Evolutionary conservation across 495 filamentous ascomycete species (phyloP).

Genomic region (Bathelium albidoporum): DNA sequence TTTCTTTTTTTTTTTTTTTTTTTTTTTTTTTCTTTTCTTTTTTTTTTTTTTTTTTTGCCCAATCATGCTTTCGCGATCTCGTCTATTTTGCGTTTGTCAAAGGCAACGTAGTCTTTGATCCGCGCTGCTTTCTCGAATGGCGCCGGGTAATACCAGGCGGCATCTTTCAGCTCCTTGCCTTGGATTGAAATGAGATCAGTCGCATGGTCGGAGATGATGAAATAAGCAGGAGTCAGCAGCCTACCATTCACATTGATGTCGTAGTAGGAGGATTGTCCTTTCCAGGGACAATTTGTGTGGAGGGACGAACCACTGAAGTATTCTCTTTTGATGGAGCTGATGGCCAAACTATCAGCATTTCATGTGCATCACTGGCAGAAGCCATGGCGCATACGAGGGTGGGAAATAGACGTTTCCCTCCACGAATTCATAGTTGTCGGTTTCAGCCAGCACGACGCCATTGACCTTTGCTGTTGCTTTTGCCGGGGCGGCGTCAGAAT

Average conservation of each 20-base stretch:
- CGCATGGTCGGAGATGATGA: not conserved
- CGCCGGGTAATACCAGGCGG: slow-evolving; percentile 58
- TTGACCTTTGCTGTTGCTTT: slow-evolving; percentile 48
- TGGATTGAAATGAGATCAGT: not conserved
- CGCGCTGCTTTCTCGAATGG: slow-evolving; percentile 46
- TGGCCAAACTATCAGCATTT: slow-evolving; percentile 18
- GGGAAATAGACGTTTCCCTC: slow-evolving; percentile 61
- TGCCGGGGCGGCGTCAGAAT: not conserved
- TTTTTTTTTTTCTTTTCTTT: not conserved
- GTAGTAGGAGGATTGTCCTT: slow-evolving; percentile 61
- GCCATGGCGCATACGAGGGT: slow-evolving; percentile 20
- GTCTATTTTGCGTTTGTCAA: slow-evolving; percentile 43
- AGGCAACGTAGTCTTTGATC: slow-evolving; percentile 56
- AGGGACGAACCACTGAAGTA: slow-evolving; percentile 40
- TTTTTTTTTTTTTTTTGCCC: too few relatives aligned
- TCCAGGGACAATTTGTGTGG: slow-evolving; percentile 55
- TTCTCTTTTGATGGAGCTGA: slow-evolving; percentile 38
- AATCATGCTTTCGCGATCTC: not conserved
- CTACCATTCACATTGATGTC: slow-evolving; percentile 36
- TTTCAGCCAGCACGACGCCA: slow-evolving; percentile 48
- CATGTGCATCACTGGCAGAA: slow-evolving; percentile 5
- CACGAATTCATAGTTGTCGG: slow-evolving; percentile 52
- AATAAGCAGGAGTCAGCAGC: not conserved
- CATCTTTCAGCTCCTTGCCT: slow-evolving; percentile 42
- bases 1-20: not conserved